Percentiles rank a stretch among this genome's conserved stretches.
phyloP scores from a whole-genome alignment of 768 basidiomycete species.

The Mycena filopes region DNA sequence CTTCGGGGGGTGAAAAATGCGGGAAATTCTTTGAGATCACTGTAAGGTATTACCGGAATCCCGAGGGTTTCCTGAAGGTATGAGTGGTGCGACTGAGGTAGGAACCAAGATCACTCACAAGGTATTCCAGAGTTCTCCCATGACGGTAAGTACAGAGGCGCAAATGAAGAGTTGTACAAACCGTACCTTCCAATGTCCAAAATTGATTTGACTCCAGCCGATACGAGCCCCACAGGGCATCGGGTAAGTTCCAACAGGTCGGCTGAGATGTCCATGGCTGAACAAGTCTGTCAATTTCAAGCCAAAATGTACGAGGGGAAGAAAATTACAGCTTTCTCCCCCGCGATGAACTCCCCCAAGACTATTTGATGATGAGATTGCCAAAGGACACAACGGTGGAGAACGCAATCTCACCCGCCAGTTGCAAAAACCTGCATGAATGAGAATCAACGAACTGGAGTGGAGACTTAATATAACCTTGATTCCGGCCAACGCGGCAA shows the following conservation, averaged over 20 bases:
- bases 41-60: slow-evolving; percentile 88
- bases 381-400: no score
- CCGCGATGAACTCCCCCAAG: slow-evolving; percentile 87
- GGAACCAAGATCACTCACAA: slow-evolving; percentile 53
- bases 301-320: not conserved
- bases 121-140: slow-evolving; percentile 81
- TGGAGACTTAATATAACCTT: slow-evolving; percentile 58
- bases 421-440: slow-evolving; percentile 82
- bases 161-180: slow-evolving; percentile 20
- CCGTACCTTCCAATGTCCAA: slow-evolving; percentile 85
- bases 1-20: slow-evolving; percentile 92
- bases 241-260: slow-evolving; percentile 90
- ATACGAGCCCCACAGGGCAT: slow-evolving; percentile 92
- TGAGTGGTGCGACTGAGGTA: not conserved
- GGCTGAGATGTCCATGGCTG: slow-evolving; percentile 95
- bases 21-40: slow-evolving; percentile 83
- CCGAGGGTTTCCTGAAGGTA: slow-evolving; percentile 88
- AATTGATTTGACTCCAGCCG: slow-evolving; percentile 95
- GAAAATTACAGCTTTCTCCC: slow-evolving; percentile 55
- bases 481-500: slow-evolving; percentile 86
- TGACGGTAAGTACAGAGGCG: not conserved
- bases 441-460: slow-evolving; percentile 24
- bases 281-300: not conserved
- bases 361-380: slow-evolving; percentile 43
- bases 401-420: slow-evolving; percentile 77